Evolutionary conservation across 495 filamentous ascomycete species (phyloP), one percentile per base, ranked within the genome.

Genomic region (Aspergillus taichungensis): DNA sequence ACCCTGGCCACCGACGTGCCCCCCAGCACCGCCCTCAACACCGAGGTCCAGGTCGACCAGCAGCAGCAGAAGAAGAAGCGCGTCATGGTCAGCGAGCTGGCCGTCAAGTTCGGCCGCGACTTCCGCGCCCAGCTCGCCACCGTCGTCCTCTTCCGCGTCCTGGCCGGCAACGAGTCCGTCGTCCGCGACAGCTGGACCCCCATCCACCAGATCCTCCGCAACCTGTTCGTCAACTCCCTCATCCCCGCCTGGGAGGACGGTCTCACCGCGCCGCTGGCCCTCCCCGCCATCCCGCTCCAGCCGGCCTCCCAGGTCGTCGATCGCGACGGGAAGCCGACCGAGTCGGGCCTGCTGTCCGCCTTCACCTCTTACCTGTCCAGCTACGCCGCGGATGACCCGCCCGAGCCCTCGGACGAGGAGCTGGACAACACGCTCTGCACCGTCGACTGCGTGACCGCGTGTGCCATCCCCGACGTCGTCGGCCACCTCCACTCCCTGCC

Each of bases 61-160:
- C 18, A 24, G n/a, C n/a, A n/a, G n/a, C n/a, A n/a, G n/a, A n/a
- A 82, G 0, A 82, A 88, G 54, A 90, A 85, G 61, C 95, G 84
- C 53, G 88, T 99, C 27, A 99, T 99, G 92, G 92, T 99, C 54
- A 97, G 92, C 60, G 91, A 99, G 71, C 75, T 95, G 43, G 92
- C 92, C 42, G 92, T 99, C 51, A 90, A 90, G 58, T 95, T 99
- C 67, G 92, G 92, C 18, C 75, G 91, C 46, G 91, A 99, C 56
- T 88, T 90, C 61, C 83, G 88, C 56, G 91, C 90, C 30, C 90
- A 97, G 61, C 66, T 97, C 44, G 94, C 94, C 18, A 94, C 88
- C 34, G 80, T 96, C 41, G 88, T 97, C 30, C 68, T 99, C 36
- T 99, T 97, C 73, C 78, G 87, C 33, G 85, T 99, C 34, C 77